Conservation (phyloP, 2,329 filamentous ascomycete genomes). For the Pyricularia grisea region DNA sequence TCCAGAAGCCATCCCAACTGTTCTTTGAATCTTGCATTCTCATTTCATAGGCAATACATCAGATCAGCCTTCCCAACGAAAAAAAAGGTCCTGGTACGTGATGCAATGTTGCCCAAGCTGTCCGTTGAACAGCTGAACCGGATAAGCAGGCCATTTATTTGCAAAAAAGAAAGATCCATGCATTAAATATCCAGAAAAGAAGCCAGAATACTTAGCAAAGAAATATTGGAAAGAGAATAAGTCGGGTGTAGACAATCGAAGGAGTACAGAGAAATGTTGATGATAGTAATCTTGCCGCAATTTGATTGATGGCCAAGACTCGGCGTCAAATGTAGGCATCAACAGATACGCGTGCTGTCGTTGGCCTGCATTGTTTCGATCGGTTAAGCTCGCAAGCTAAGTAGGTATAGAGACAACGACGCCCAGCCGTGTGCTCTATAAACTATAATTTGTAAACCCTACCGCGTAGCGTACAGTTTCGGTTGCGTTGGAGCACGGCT, state of each 20-base stretch:
- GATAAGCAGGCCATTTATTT: neutral
- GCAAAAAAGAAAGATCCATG: neutral
- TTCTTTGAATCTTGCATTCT: neutral
- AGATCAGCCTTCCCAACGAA: too few relatives aligned
- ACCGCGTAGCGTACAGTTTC: too few relatives aligned
- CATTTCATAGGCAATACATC: too few relatives aligned
- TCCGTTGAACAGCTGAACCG: neutral
- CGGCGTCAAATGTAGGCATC: neutral
- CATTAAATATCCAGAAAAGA: neutral
- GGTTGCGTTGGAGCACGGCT: too few relatives aligned
- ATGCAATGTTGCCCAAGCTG: neutral
- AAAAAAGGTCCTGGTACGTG: neutral
- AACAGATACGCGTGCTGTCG: neutral
- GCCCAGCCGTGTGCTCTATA: too few relatives aligned
- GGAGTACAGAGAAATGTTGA: neutral
- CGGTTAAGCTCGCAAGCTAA: neutral
- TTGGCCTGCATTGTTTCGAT: neutral
- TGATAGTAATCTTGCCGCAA: neutral
- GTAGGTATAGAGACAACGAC: slow-evolving; percentile 5
- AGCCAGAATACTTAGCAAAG: neutral
- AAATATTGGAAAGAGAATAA: neutral
- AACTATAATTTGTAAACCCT: too few relatives aligned
- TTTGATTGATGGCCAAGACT: neutral
- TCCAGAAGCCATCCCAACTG: too few relatives aligned
- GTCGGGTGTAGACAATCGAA: neutral